Conservation (phyloP, 306 rosid species). For the Phaseolus lunatus region DNA sequence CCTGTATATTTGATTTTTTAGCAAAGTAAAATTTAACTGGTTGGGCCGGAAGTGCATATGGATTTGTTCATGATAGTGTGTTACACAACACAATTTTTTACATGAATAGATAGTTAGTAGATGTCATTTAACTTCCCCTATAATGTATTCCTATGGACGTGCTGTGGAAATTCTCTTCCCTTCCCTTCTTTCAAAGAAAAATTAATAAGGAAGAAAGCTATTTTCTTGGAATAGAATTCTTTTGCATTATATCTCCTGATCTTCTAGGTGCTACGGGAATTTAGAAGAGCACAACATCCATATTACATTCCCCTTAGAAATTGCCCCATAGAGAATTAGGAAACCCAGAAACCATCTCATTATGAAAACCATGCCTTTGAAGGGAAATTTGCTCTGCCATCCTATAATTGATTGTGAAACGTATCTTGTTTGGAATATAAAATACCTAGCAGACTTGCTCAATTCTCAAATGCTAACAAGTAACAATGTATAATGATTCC, state of each 20-base stretch:
- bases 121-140: constrained; percentile 1
- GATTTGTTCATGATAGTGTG: constrained; percentile 29
- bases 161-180: constrained; percentile 24
- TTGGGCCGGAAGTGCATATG: not conserved
- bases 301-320: not conserved
- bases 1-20: not conserved
- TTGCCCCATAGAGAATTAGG: not conserved
- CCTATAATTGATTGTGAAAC: constrained; percentile 1
- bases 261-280: not conserved
- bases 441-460: not conserved
- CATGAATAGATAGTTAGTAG: not conserved
- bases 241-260: constrained; percentile 11
- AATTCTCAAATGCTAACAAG: not conserved
- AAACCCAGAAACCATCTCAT: constrained; percentile 10
- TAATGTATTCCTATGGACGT: not conserved
- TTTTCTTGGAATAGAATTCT: constrained; percentile 10
- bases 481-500: not conserved
- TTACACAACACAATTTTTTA: constrained; percentile 10
- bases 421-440: constrained; percentile 8
- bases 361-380: not conserved
- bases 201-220: not conserved
- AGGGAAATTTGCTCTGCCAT: not conserved
- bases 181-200: not conserved
- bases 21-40: not conserved
- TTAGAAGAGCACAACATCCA: constrained; percentile 5